These are phyloP conservation scores for Rhynchosporium graminicola DNA, from an alignment of 2,329 filamentous ascomycete genomes.

Conservation along the genomic window DNA sequence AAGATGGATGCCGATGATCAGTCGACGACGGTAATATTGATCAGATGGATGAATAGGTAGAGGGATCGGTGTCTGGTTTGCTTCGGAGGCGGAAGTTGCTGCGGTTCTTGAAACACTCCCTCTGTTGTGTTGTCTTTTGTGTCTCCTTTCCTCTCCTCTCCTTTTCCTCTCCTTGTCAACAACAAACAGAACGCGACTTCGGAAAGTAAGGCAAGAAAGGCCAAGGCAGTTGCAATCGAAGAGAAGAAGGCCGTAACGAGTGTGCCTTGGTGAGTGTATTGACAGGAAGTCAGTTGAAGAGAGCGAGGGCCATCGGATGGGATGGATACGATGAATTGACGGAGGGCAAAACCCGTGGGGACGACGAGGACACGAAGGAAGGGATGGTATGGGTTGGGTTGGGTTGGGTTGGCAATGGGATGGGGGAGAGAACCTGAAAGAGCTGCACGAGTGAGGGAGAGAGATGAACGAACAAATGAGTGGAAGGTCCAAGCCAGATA, in stretches of 20 bases:
- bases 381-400: background rate
- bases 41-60: slow-evolving; percentile 15
- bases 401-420: background rate
- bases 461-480: background rate
- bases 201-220: slow-evolving; percentile 3
- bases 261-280: slow-evolving; percentile 19
- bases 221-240: slow-evolving; percentile 9
- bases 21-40: slow-evolving; percentile 7
- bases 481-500: background rate
- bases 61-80: slow-evolving; percentile 14
- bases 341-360: slow-evolving; percentile 10
- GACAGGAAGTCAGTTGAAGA: slow-evolving; percentile 16
- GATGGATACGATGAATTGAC: slow-evolving; percentile 14
- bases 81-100: slow-evolving; percentile 22
- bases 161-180: background rate
- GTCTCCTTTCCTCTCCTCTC: background rate
- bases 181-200: slow-evolving; percentile 5
- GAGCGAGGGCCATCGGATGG: slow-evolving; percentile 27
- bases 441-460: background rate
- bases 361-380: slow-evolving; percentile 2
- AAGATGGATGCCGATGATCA: slow-evolving; percentile 17
- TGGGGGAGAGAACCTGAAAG: background rate
- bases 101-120: slow-evolving; percentile 26
- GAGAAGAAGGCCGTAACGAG: slow-evolving; percentile 26
- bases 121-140: slow-evolving; percentile 14